Evolutionary conservation across 2,329 filamentous ascomycete species (phyloP), one percentile per base, ranked within the genome.

Genomic region (Monilinia fructigena): DNA sequence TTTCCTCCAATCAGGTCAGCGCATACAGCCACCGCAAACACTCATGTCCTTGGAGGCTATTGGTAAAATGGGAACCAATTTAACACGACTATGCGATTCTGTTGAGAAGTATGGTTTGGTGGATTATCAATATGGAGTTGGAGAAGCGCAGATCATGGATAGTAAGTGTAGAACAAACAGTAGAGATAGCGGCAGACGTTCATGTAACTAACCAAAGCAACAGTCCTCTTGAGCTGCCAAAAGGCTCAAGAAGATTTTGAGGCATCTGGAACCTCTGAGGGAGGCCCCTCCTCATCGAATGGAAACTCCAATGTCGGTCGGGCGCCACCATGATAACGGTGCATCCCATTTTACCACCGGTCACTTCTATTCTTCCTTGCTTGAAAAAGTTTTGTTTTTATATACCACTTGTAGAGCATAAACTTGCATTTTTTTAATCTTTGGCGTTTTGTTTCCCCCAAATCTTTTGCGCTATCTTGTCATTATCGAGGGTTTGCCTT

Each of bases 121-220:
- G 14, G 95, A 99, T 79, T 99, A 98, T 77, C 90, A 98, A 75
- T 96, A 97, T 80, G 95, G 95, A 11, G 91, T 98, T 35, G 96
- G 92, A 86, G 95, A 98, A 78, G 93, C 98, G 76, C 88, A 91
- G 75, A 97, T 98, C 72, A 86, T 95, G 14, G 47, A 65, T 47
- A 60, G 63, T 65, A 60, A 60, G 63, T 65, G 20, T 16, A 23
- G 18, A 59, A 48, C 8, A 65, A 65, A 38, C 45, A 26, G 28
- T 18, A 50, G 35, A 52, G 23, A 12, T 23, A 28, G 31, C 23
- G 38, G 48, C 20, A 20, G 3, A 16, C 2, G 7, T n/a, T 35
- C 40, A 26, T 50, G 16, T 40, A 18, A 50, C 14, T 65, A 54
- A 65, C 55, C 31, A 61, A 42, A 45, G 14, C 42, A 53, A 35